Evolutionary conservation across 2,329 filamentous ascomycete genomes (phyloP).

Genomic region (Penicillium capsulatum): DNA sequence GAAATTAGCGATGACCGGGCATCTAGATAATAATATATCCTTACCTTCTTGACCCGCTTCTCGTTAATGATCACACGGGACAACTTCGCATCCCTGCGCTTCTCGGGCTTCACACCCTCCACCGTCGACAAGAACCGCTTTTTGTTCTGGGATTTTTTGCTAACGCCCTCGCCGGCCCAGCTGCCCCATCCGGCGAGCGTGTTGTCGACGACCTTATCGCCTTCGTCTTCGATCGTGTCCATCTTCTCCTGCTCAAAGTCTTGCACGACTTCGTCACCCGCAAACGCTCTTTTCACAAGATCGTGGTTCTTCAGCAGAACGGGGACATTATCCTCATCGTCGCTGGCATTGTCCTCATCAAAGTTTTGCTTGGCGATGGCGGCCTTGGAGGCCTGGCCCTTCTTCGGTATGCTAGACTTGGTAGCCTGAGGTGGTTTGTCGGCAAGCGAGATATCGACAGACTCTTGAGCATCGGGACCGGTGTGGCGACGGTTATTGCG

Average conservation of each 20-base stretch:
- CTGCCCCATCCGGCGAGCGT: conserved; percentile 92
- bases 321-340: conserved; percentile 40
- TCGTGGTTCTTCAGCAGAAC: conserved; percentile 53
- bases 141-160: conserved; percentile 62
- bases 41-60: conserved; percentile 80
- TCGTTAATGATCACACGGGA: conserved; percentile 88
- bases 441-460: conserved; percentile 33
- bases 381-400: conserved; percentile 20
- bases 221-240: conserved; percentile 67
- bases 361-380: conserved; percentile 20
- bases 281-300: conserved; percentile 79
- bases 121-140: conserved; percentile 48
- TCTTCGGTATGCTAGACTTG: conserved; percentile 18
- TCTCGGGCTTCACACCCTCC: conserved; percentile 68
- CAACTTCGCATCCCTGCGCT: conserved; percentile 77
- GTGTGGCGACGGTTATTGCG: conserved; percentile 31
- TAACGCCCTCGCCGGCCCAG: conserved; percentile 82
- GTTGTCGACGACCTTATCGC: conserved; percentile 74
- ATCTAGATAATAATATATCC: conserved; percentile 12
- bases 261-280: conserved; percentile 75
- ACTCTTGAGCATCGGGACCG: conserved; percentile 26
- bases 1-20: conserved; percentile 11
- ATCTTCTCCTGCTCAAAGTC: conserved; percentile 80
- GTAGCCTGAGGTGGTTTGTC: conserved; percentile 15
- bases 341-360: conserved; percentile 45